These are phyloP conservation scores for Talaromyces sp. DNA, from an alignment of 2,329 filamentous ascomycete species.

Conservation along the genomic window DNA sequence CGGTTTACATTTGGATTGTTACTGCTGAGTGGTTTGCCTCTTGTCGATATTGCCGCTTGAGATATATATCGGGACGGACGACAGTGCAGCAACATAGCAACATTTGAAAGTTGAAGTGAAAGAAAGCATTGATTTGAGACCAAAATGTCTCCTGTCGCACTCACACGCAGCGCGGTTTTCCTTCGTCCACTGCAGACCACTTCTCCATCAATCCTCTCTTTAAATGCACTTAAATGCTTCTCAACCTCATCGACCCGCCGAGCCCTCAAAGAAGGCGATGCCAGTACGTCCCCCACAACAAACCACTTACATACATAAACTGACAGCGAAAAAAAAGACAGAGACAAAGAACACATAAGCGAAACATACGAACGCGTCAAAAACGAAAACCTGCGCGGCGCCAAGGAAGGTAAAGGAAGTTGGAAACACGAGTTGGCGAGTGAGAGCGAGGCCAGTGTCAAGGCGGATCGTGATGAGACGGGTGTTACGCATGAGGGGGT, in stretches of 20 bases:
- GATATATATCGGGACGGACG: neutral
- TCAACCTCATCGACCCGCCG: neutral
- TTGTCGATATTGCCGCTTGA: neutral
- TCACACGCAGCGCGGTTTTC: neutral
- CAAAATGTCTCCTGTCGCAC: neutral
- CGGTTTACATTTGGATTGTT: neutral
- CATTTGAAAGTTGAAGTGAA: no score
- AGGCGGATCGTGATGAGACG: conserved; percentile 54
- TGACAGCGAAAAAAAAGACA: neutral
- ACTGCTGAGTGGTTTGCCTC: neutral
- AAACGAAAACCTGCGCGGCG: conserved; percentile 52
- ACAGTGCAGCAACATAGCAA: no score
- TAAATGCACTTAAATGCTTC: neutral
- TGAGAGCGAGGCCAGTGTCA: conserved; percentile 69
- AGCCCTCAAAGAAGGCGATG: neutral
- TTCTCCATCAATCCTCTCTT: neutral
- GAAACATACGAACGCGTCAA: conserved; percentile 51
- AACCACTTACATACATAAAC: no score
- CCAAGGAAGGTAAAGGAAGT: conserved; percentile 59
- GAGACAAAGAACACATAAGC: conserved; percentile 40
- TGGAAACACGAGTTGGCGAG: conserved; percentile 76
- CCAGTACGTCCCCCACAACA: neutral
- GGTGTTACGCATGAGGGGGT: neutral
- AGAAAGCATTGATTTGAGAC: no score
- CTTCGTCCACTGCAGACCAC: neutral